Conservation (phyloP, 2,329 filamentous ascomycete genomes). For the Penicillium hesseltinei region DNA sequence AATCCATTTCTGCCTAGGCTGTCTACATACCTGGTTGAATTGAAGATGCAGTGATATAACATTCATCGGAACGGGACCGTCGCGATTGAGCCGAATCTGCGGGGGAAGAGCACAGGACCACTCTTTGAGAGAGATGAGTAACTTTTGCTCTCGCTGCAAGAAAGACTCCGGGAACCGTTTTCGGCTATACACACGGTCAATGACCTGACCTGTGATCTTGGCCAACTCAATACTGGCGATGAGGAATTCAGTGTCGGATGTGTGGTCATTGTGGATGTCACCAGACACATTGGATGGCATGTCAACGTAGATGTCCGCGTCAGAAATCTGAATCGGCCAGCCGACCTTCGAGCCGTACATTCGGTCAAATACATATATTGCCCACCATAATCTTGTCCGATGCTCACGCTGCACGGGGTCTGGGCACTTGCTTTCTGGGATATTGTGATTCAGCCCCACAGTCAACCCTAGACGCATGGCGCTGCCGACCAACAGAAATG, state of each 20-base stretch:
- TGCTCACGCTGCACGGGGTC: constrained; percentile 33
- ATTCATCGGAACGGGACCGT: too few relatives aligned
- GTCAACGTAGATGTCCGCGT: constrained; percentile 43
- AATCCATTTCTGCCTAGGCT: too few relatives aligned
- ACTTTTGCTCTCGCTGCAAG: constrained; percentile 34
- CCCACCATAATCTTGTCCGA: constrained; percentile 30
- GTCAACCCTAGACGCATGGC: constrained; percentile 40
- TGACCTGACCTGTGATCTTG: constrained; percentile 27
- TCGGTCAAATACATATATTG: constrained; percentile 34
- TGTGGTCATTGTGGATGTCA: too few relatives aligned
- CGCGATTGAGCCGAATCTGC: too few relatives aligned
- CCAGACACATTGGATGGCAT: constrained; percentile 25
- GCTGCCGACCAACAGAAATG: constrained; percentile 32
- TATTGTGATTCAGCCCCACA: constrained; percentile 41
- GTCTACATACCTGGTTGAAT: too few relatives aligned
- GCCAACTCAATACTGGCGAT: constrained; percentile 32
- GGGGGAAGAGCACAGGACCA: constrained; percentile 12
- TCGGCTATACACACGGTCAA: constrained; percentile 29
- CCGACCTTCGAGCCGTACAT: constrained; percentile 48
- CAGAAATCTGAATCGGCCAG: constrained; percentile 46
- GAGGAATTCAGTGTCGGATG: constrained; percentile 28
- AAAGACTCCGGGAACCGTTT: constrained; percentile 27
- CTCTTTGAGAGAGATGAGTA: constrained; percentile 32
- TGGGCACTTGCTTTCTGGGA: constrained; percentile 24
- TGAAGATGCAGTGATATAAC: too few relatives aligned